phyloP scores from a whole-genome alignment of 495 filamentous ascomycete species.

The Astrocystis sublimbata region DNA sequence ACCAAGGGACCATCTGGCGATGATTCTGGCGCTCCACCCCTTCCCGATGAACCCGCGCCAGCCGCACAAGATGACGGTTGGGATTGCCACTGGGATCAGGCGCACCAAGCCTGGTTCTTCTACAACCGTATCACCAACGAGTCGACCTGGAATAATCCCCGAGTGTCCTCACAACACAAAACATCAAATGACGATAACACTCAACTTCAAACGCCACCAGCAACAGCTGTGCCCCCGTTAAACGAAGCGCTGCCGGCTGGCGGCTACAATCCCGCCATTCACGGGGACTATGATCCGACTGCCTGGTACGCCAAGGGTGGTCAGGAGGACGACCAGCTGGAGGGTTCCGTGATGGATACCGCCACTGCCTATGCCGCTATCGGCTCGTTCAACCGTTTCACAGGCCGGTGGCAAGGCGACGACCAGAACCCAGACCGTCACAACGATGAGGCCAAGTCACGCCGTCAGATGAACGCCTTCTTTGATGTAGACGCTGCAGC shows the following conservation, averaged over 20 bases:
- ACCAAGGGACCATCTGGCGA: not conserved
- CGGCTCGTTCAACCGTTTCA: conserved; percentile 88
- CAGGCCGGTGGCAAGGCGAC: conserved; percentile 79
- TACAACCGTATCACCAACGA: conserved; percentile 77
- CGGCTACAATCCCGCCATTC: conserved; percentile 93
- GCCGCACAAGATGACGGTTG: conserved; percentile 74
- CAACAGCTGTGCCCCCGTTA: conserved; percentile 33
- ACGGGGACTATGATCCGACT: conserved; percentile 92
- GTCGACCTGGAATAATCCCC: conserved; percentile 89
- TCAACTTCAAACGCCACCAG: conserved; percentile 25
- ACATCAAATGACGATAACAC: conserved; percentile 14
- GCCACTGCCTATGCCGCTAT: conserved; percentile 60
- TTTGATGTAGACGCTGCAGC: conserved; percentile 98
- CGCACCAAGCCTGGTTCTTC: conserved; percentile 77
- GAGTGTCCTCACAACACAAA: conserved; percentile 48
- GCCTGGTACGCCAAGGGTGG: conserved; percentile 78
- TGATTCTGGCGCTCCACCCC: conserved; percentile 38
- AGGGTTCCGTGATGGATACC: conserved; percentile 27
- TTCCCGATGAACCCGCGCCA: conserved; percentile 42
- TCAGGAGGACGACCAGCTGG: conserved; percentile 30
- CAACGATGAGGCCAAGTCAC: conserved; percentile 86
- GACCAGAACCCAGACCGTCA: conserved; percentile 58
- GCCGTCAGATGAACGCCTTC: conserved; percentile 88
- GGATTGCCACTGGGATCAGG: conserved; percentile 80
- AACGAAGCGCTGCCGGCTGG: conserved; percentile 44